Evolutionary conservation across 257 asterid genomes (phyloP).

Genomic region (Gentiana straminea): DNA sequence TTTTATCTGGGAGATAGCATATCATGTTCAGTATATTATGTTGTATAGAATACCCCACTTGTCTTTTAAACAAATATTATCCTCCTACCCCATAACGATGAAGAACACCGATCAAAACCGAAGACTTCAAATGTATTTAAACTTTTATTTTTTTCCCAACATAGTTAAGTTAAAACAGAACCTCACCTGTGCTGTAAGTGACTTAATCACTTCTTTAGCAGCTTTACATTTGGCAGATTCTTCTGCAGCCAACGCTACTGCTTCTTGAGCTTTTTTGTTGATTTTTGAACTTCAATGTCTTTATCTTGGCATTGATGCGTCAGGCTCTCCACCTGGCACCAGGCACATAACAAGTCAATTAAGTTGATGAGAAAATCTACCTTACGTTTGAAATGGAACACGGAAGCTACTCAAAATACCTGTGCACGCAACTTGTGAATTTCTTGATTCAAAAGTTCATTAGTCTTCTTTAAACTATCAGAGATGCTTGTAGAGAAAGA

Average conservation of each 20-base stretch:
- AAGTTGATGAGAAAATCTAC: background rate
- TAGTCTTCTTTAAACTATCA: conserved; percentile 80
- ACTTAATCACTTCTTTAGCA: conserved; percentile 89
- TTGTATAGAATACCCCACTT: no score
- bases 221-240: conserved; percentile 90
- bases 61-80: background rate
- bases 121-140: background rate
- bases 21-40: no score
- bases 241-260: conserved; percentile 68
- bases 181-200: conserved; percentile 81
- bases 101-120: background rate
- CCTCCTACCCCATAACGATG: no score
- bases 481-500: conserved; percentile 68
- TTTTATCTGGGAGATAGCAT: conserved; percentile 47
- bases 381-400: conserved; percentile 5
- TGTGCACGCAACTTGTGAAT: conserved; percentile 69
- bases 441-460: conserved; percentile 77
- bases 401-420: conserved; percentile 29
- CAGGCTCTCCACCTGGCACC: conserved; percentile 53
- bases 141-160: background rate
- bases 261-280: conserved; percentile 78
- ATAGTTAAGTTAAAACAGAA: background rate
- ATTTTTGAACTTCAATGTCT: conserved; percentile 64
- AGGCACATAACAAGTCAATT: conserved; percentile 3
- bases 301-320: conserved; percentile 63